phyloP scores from a whole-genome alignment of 768 basidiomycete species.

The Pholiota molesta region DNA sequence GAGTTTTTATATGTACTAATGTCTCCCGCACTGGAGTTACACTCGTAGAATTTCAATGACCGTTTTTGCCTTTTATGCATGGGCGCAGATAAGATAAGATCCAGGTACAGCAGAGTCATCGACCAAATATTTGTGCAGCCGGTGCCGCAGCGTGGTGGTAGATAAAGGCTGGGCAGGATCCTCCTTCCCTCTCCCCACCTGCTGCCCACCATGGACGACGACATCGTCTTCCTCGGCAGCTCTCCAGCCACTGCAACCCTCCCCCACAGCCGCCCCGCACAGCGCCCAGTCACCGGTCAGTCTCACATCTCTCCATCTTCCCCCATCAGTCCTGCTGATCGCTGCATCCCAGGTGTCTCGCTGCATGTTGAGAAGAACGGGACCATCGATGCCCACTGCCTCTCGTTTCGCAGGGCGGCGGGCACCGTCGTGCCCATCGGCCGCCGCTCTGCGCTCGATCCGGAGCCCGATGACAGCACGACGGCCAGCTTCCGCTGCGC shows the following conservation, averaged over 20 bases:
- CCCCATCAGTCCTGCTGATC: constrained; percentile 21
- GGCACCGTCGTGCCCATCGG: constrained; percentile 65
- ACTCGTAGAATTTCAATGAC: too few relatives aligned
- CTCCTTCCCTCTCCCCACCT: not conserved
- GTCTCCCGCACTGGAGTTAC: too few relatives aligned
- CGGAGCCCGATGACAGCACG: constrained; percentile 39
- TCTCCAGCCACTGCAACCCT: constrained; percentile 33
- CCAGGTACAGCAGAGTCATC: constrained; percentile 12
- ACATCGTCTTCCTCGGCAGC: constrained; percentile 59
- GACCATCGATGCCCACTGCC: constrained; percentile 42
- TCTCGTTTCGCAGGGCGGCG: constrained; percentile 56
- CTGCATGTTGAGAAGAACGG: constrained; percentile 60
- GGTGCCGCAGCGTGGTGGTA: constrained; percentile 7
- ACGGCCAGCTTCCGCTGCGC: constrained; percentile 72
- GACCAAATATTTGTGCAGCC: constrained; percentile 16
- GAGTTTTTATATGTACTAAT: too few relatives aligned
- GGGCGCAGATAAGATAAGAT: constrained; percentile 20
- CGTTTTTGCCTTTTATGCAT: too few relatives aligned
- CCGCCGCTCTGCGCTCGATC: constrained; percentile 59
- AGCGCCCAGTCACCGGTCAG: constrained; percentile 47
- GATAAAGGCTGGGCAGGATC: constrained; percentile 1
- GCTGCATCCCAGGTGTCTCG: constrained; percentile 50
- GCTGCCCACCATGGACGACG: constrained; percentile 46
- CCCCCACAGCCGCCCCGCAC: constrained; percentile 19
- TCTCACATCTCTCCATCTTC: constrained; percentile 18